Evolutionary conservation across 306 rosid genomes (phyloP).

Genomic region (Casuarina glauca): DNA sequence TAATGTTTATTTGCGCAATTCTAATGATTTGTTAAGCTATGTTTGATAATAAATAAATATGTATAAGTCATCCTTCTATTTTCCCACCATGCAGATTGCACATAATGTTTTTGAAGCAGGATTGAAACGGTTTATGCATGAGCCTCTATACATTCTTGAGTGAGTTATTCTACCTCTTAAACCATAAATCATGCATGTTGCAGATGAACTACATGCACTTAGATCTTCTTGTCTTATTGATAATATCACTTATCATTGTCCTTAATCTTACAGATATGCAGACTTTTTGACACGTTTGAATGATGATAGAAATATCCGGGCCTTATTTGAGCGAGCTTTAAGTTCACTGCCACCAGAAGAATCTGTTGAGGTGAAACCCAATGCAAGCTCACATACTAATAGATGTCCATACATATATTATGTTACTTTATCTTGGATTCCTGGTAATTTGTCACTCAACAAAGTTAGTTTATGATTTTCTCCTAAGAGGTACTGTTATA

Average conservation of each 20-base stretch:
- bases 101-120: slow-evolving; percentile 96
- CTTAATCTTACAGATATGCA: slow-evolving; percentile 66
- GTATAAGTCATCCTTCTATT: slow-evolving; percentile 13
- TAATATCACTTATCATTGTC: slow-evolving; percentile 15
- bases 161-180: slow-evolving; percentile 50
- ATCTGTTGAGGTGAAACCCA: slow-evolving; percentile 71
- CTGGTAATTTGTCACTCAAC: not conserved
- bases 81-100: slow-evolving; percentile 72
- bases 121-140: slow-evolving; percentile 85
- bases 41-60: not conserved
- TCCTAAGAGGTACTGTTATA: not conserved
- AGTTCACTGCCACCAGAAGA: slow-evolving; percentile 78
- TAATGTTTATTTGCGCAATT: not conserved
- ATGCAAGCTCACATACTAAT: not conserved
- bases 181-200: slow-evolving; percentile 8
- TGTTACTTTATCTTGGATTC: not conserved
- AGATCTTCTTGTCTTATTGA: slow-evolving; percentile 2
- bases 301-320: slow-evolving; percentile 94
- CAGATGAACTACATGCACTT: slow-evolving; percentile 14
- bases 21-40: not conserved
- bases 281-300: slow-evolving; percentile 92
- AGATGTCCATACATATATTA: not conserved
- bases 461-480: slow-evolving; percentile 7
- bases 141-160: slow-evolving; percentile 93
- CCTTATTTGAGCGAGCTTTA: slow-evolving; percentile 89